Conservation (phyloP, 257 asterid genomes). For the Voacanga thouarsii region DNA sequence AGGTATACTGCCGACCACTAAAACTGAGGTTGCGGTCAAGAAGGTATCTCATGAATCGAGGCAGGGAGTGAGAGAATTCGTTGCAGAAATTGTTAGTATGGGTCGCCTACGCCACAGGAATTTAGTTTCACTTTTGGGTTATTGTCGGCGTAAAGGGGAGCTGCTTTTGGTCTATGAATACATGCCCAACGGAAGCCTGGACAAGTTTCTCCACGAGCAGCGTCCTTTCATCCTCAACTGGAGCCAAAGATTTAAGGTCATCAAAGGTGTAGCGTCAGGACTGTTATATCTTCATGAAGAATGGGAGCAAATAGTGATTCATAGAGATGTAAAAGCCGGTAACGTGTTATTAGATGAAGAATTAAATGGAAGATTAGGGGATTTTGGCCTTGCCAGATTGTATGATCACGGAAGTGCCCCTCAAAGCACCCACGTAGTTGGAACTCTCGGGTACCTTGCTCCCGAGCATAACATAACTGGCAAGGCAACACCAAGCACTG, state of each 20-base stretch:
- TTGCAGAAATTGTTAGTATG: slow-evolving; percentile 22
- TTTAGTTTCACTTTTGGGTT: slow-evolving; percentile 26
- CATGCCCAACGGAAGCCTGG: slow-evolving; percentile 30
- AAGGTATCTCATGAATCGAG: slow-evolving; percentile 22
- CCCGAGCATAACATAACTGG: slow-evolving; percentile 6
- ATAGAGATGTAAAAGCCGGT: too few relatives aligned
- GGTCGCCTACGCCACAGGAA: slow-evolving; percentile 25
- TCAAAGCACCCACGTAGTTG: too few relatives aligned
- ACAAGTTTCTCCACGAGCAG: slow-evolving; percentile 13
- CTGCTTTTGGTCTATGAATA: slow-evolving; percentile 25
- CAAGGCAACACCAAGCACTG: slow-evolving; percentile 18
- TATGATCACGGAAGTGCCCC: too few relatives aligned
- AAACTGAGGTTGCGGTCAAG: slow-evolving; percentile 21
- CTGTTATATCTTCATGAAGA: too few relatives aligned
- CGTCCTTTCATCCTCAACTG: too few relatives aligned
- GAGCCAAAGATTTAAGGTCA: too few relatives aligned
- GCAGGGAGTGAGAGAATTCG: slow-evolving; percentile 25
- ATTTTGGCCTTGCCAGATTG: too few relatives aligned
- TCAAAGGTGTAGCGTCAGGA: too few relatives aligned
- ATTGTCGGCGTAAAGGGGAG: slow-evolving; percentile 22
- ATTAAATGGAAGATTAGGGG: too few relatives aligned
- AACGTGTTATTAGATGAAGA: too few relatives aligned
- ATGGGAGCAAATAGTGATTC: too few relatives aligned
- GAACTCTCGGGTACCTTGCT: too few relatives aligned
- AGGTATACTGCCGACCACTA: slow-evolving; percentile 1